Base-by-base conservation (phyloP, 116 monocot species). In the Phalaenopsis hybrid region DNA sequence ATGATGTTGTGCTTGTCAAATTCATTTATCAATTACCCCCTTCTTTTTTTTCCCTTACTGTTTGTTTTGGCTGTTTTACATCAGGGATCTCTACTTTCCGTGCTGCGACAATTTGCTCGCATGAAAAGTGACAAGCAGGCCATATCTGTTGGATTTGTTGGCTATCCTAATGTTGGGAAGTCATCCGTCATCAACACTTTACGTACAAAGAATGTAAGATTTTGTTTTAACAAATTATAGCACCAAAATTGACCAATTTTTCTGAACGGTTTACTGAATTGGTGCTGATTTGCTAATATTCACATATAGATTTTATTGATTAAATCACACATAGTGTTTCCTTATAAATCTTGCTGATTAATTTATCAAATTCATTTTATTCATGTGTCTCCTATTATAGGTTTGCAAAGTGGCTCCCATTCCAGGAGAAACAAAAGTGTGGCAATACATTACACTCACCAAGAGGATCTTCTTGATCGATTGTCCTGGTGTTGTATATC, bases 161-260 rank as follows among this genome's bases (percentile, higher is more conserved):
- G 96, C 23, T 96, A 96, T 82, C 96, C 96, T 49, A 96, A 96
- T 92, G 96, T 96, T 88, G 96, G 96, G 9, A 96, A 96, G 85
- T 96, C 96, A 82, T 96, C 96, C 78, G 96, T 94, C 67, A 96
- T 96, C 55, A 96, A 96, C 76, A 94, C 96, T 4, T 80, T 96
- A 57, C 94, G 96, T 44, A 92, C 96, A 28, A 96, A 96, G 83
- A 96, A 88, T 87, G 96, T 96, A 92, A 89, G 70, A 50, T 55
- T 76, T 2, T 52, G 13, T 44, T 52, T 50, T 57, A 34, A 31
- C 11, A 51, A 17, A 50, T 52, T 51, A 12, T 52, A 77, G 49
- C 31, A 31, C 51, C 6, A 51, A 51, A 10, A 51, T 77, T 46
- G 18, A 21, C 20, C 18, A 45, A n/a, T 55, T 55, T 55, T 13